Base-by-base conservation (phyloP, 345 rosid species). In the Camelina hispida region DNA sequence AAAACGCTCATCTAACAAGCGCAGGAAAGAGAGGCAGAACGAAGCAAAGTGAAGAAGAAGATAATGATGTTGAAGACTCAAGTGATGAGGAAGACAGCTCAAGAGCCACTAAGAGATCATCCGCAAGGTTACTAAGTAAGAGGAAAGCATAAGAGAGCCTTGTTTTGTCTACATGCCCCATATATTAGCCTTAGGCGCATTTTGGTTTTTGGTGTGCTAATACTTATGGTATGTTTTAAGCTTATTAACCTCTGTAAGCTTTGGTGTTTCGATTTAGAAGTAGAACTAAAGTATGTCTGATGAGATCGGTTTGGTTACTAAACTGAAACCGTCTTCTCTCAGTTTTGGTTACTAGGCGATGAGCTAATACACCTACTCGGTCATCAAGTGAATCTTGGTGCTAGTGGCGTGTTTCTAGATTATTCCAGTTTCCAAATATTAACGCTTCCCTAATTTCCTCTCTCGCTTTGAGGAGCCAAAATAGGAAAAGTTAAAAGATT, bases 61-160 rank as follows among this genome's bases (percentile, higher is more conserved):
- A 47, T 58, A 20, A 58, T 23, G 18, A 70, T 58, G 74, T 59
- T 20, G 38, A 59, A 58, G 74, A 34, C 22, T 59, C 66, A 51
- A 11, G 17, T 61, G 51, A 71, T n/a, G 40, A 37, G 28, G 51
- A 1, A 30, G 7, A 4, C 61, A 53, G n/a, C 25, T 38, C 25
- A 67, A 11, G 35, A 34, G 8, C 51, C 42, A 62, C 67, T 11
- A 62, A 72, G 53, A 62, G 43, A 62, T 38, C 61, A 9, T 72
- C 76, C 10, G 13, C 11, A 12, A 72, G 76, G 32, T 62, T 38
- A 35, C 20, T 5, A 48, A 62, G 40, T 61, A 72, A 62, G 68
- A 61, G 52, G 42, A 71, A 1, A 12, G 20, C 20, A 60, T 72
- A 61, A 60, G 59, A 37, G 51, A 44, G 46, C 13, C 11, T 37